Base-by-base conservation (phyloP, 2,329 filamentous ascomycete genomes). In the Trematosphaeria pertusa region DNA sequence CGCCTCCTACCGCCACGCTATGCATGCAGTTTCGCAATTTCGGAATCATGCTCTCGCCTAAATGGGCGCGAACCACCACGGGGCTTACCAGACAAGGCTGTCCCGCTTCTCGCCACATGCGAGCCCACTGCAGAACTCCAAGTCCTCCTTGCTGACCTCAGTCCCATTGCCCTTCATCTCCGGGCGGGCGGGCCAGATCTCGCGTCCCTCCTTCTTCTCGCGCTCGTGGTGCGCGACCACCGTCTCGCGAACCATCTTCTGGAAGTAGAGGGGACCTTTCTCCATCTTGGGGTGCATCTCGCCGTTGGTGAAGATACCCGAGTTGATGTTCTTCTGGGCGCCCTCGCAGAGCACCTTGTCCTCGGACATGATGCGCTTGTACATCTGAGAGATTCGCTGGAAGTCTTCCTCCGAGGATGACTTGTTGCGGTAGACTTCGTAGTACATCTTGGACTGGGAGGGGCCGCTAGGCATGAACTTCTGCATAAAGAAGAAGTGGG, bases 381-480 rank as follows among this genome's bases (percentile, higher is more conserved):
- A 87, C 67, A 86, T 81, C 34, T 78, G 69, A 59, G 75, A 77
- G 62, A 86, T 81, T 44, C 73, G 65, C n/a, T 77, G 69, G 63
- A 86, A 86, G 43, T 84, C 78, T 21, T 78, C 78, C 11, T 84
- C 79, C 11, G 74, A 76, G 5, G 81, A 78, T 57, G 79, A 69
- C 56, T 80, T 81, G 75, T 85, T 81, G 45, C 81, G 75, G 74
- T 78, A 87, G 42, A 86, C 77, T 62, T 87, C 81, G 64, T 86
- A 86, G 34, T 75, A 73, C 76, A 86, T 83, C 11, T 71, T 70
- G 1, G 78, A 79, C 21, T 65, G 75, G 24, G 65, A 73, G 0
- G 82, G 70, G 2, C 74, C 72, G 33, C 69, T 74, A 9, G 84
- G 84, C 2, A 85, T 71, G 67, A 85, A 85, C 46, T 81, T 74